Base-by-base conservation (phyloP, 495 filamentous ascomycete genomes). In the Penicillium salamii region DNA sequence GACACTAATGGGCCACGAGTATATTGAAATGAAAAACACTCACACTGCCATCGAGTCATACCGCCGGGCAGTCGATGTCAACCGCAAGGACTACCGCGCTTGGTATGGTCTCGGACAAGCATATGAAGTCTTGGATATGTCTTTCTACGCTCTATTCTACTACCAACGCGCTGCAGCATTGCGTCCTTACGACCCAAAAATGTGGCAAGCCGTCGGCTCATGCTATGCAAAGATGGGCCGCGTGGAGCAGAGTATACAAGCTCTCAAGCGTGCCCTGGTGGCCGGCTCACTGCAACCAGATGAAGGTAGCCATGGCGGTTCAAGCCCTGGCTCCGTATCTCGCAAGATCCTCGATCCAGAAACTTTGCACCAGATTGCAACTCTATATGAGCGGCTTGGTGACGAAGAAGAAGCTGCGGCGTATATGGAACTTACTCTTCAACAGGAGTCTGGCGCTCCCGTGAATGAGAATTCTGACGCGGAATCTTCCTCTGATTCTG, bases 1-100 rank as follows among this genome's bases (percentile, higher is more conserved):
- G 95, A 99, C 91, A 1, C 76, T 99, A 1, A 99, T 99, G 95
- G 95, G 95, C 7, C 95, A 97, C 64, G 95, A 99, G 63, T 99
- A 97, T 65, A 89, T 97, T 28, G 95, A 99, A 65, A 86, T 99
- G 73, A 99, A 97, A 59, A 99, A 99, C 59, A 99, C 95, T 0
- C 95, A 99, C 59, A 91, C 95, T 0, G 95, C 95, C 13, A 97
- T 99, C 52, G 95, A 99, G 65, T 91, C 87, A 8, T 99, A 99
- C 59, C 86, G 95, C 4, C 86, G 95, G 13, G 95, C 95, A 1
- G 95, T 99, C 4, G 95, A 97, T 56, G 86, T 92, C 61, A 97
- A 99, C 64, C 85, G 93, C 35, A 88, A 91, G 62, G 95, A 99
- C 62, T 97, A 97, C 68, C 87, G 95, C 41, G 95, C 95, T 13